These are phyloP conservation scores for Wickerhamomyces sydowiorum DNA, from an alignment of 805 yeast species.

Conservation along the genomic window DNA sequence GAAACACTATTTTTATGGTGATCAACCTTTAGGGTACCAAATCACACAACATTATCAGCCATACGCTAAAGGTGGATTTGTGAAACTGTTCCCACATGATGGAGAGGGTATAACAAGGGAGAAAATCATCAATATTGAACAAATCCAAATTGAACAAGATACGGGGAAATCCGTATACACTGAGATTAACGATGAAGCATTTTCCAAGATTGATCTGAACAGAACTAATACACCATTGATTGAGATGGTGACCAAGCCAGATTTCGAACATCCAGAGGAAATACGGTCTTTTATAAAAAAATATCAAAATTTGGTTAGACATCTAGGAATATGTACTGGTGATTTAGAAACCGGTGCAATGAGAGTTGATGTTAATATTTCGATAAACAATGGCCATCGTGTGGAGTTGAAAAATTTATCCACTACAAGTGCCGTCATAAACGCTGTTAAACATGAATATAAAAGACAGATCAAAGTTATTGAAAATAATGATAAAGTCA, in stretches of 20 bases:
- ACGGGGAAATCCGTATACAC: constrained; percentile 76
- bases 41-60: constrained; percentile 88
- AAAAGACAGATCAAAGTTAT: constrained; percentile 56
- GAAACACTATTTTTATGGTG: constrained; percentile 94
- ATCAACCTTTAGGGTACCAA: constrained; percentile 95
- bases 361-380: constrained; percentile 92
- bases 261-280: constrained; percentile 59
- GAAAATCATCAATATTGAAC: constrained; percentile 58
- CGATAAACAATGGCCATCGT: constrained; percentile 63
- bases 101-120: constrained; percentile 30
- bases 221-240: constrained; percentile 82
- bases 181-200: constrained; percentile 23
- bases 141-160: constrained; percentile 91
- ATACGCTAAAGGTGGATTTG: constrained; percentile 60
- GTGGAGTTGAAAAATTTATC: constrained; percentile 90
- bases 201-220: constrained; percentile 65
- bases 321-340: constrained; percentile 74
- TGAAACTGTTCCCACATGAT: constrained; percentile 51
- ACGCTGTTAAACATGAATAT: constrained; percentile 72
- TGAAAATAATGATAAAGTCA: constrained; percentile 28
- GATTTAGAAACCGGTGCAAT: constrained; percentile 93
- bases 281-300: constrained; percentile 78
- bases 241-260: constrained; percentile 90
- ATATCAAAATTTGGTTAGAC: constrained; percentile 65
- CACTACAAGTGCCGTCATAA: constrained; percentile 71